Conservation (phyloP, 371 early-diverging fungal species). For the Haplosporangium sp. region DNA sequence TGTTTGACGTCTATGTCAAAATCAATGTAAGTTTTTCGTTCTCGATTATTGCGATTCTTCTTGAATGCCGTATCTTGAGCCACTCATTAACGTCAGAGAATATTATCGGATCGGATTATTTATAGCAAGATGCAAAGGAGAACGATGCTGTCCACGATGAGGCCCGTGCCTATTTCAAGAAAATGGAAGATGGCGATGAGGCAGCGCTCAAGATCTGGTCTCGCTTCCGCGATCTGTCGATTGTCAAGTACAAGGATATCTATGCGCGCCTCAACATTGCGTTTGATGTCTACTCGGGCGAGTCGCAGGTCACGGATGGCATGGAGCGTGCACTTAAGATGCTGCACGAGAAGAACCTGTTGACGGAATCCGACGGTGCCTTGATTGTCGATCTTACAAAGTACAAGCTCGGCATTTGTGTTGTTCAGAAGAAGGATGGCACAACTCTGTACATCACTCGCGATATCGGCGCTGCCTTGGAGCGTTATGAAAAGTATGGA, state of each 20-base stretch:
- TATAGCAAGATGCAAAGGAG: constrained; percentile 70
- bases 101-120: not conserved
- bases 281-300: constrained; percentile 99
- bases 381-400: constrained; percentile 86
- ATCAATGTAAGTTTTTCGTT: constrained; percentile 81
- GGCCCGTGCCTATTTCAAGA: constrained; percentile 96
- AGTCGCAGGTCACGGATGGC: constrained; percentile 92
- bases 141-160: constrained; percentile 82
- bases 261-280: constrained; percentile 95
- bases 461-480: constrained; percentile 98
- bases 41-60: not conserved
- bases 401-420: constrained; percentile 86
- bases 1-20: constrained; percentile 96
- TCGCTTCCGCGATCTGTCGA: constrained; percentile 93
- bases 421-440: constrained; percentile 97
- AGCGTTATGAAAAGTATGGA: constrained; percentile 90
- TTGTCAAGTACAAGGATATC: constrained; percentile 93
- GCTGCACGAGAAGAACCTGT: constrained; percentile 75
- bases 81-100: no score
- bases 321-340: constrained; percentile 83
- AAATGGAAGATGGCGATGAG: constrained; percentile 98
- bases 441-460: constrained; percentile 98
- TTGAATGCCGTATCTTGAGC: no score
- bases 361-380: constrained; percentile 89
- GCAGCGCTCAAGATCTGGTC: constrained; percentile 90